Percentiles rank a stretch among this genome's conserved stretches.
Evolutionary conservation across 1,284 basidiomycete genomes (phyloP).

Genomic region (Fistulinella cinereoalba): DNA sequence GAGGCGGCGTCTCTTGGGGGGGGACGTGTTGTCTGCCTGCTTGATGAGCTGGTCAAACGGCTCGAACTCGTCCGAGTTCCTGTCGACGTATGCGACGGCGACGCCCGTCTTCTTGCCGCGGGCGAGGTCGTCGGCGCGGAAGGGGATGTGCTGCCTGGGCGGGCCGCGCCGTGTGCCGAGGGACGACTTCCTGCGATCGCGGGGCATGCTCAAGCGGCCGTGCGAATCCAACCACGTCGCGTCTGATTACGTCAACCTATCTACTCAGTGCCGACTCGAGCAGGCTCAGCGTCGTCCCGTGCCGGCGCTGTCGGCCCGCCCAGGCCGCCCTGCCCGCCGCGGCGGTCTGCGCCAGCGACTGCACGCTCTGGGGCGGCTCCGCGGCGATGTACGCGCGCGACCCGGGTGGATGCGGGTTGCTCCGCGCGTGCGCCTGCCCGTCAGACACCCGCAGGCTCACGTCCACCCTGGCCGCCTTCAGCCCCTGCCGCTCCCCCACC

Average conservation of each 20-base stretch:
- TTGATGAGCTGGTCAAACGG: slow-evolving; percentile 73
- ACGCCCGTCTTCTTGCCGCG: slow-evolving; percentile 78
- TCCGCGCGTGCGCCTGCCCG: slow-evolving; percentile 22
- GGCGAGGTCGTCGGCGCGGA: slow-evolving; percentile 66
- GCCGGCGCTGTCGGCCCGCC: slow-evolving; percentile 1
- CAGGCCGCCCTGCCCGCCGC: slow-evolving; percentile 6
- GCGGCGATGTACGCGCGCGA: slow-evolving; percentile 37
- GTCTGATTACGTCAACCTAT: no score
- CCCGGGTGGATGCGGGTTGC: slow-evolving; percentile 37
- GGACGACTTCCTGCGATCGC: slow-evolving; percentile 34
- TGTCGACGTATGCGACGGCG: slow-evolving; percentile 61
- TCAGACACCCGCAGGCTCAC: slow-evolving; percentile 32
- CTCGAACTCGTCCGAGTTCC: slow-evolving; percentile 83
- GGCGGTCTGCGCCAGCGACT: slow-evolving; percentile 20
- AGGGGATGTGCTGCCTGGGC: slow-evolving; percentile 66
- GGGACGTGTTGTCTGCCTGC: slow-evolving; percentile 64
- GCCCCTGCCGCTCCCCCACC: slow-evolving; percentile 38
- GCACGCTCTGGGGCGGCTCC: slow-evolving; percentile 25
- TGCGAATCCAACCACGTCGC: no score
- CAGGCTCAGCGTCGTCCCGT: slow-evolving; percentile 10
- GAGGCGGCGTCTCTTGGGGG: slow-evolving; percentile 50
- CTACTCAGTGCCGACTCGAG: slow-evolving; percentile 24
- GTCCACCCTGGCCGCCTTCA: slow-evolving; percentile 36
- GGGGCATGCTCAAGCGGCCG: no score
- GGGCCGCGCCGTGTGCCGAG: slow-evolving; percentile 34